Evolutionary conservation across 176 grass and related monocot genomes (phyloP).

Genomic region (Hsuehochloa calcarea): DNA sequence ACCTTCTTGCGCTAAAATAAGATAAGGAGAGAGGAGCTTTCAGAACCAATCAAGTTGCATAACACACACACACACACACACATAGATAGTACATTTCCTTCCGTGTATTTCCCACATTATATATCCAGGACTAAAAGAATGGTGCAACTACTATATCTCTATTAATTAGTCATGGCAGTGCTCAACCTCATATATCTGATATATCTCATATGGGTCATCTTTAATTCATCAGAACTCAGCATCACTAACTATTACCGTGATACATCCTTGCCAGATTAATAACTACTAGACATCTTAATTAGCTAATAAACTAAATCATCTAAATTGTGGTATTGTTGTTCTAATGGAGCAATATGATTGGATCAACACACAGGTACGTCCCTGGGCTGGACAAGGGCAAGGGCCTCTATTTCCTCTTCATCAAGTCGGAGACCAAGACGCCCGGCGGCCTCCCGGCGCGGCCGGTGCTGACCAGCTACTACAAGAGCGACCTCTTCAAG

Average conservation of each 20-base stretch:
- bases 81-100: neutral
- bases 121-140: neutral
- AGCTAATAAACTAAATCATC: neutral
- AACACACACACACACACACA: neutral
- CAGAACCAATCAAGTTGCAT: neutral
- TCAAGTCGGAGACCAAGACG: slow-evolving; percentile 89
- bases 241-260: neutral
- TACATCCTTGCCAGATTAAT: neutral
- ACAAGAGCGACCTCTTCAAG: slow-evolving; percentile 95
- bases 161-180: neutral
- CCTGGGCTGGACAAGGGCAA: slow-evolving; percentile 82
- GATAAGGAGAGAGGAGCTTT: neutral
- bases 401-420: slow-evolving; percentile 93
- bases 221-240: neutral
- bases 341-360: neutral
- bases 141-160: slow-evolving; percentile 26
- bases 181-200: neutral
- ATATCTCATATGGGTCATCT: neutral
- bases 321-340: neutral
- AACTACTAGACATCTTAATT: neutral
- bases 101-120: neutral
- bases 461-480: slow-evolving; percentile 94
- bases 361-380: slow-evolving; percentile 52
- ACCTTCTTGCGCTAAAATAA: slow-evolving; percentile 36
- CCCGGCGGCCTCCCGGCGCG: slow-evolving; percentile 75